Base-by-base conservation (phyloP, 2,329 filamentous ascomycete species). In the Penicillium frequentans region DNA sequence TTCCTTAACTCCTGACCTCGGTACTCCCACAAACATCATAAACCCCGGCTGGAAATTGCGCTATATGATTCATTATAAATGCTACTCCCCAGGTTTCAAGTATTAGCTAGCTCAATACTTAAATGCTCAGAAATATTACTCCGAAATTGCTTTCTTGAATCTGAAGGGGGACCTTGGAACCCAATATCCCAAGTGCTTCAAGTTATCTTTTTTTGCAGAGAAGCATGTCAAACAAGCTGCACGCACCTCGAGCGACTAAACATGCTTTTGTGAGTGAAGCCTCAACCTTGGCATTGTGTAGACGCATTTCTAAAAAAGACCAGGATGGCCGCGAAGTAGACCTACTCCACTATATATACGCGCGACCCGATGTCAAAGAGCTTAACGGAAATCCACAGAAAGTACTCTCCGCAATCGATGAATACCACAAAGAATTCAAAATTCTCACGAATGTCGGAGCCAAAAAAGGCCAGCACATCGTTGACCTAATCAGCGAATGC, bases 361-460 rank as follows among this genome's bases (percentile, higher is more conserved):
- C 72, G 53, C 82, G 84, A 33, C 78, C 84, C 1, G 77, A 86
- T 55, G 72, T 90, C 44, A 81, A 86, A 3, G 74, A 84, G 57
- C 79, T 91, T 42, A 80, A 85, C 44, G 84, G 82, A n/a, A 85
- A 83, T 9, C 88, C 89, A 0, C 66, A 79, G 11, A 80, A 79
- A 55, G 82, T 93, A 2, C 78, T 91, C 0, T 75, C 79, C 21
- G 86, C 83, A 27, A 90, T 92, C 69, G 89, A 92, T 68, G 84
- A 88, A 52, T 93, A 81, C 71, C 84, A 78, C 21, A 73, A 81
- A 24, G 86, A 82, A 3, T 80, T 84, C 63, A 89, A 87, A 68
- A 90, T 88, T 62, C 81, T 93, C 42, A 93, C 92, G 86, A 93
- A 92, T 63, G 83, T 93, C 1, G 89, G 90, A 46, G 82, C 86